Base-by-base conservation (phyloP, 352 stramenopile genomes). In the Pythium chondricola region DNA sequence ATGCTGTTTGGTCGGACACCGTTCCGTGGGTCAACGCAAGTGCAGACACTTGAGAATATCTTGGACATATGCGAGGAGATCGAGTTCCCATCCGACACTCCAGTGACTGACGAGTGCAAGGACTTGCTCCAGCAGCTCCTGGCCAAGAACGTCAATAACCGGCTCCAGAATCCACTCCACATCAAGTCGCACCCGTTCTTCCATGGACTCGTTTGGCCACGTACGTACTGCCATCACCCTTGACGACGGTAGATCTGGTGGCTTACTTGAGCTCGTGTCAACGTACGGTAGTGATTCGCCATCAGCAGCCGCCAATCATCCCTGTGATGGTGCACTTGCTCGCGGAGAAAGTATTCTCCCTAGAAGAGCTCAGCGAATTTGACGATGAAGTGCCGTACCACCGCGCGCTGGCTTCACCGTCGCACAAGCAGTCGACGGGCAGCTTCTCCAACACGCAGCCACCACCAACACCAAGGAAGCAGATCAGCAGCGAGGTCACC, bases 171-270 rank as follows among this genome's bases (percentile, higher is more conserved):
- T 40, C 82, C 89, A 60, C 66, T 83, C 24, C 69, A 96, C 24
- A 96, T 98, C 50, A 92, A 96, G 71, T 69, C 70, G 25, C 93
- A 98, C 65, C 75, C 85, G 33, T 98, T 88, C 68, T 98, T 97
- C 63, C 65, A 65, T 41, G 69, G 77, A 7, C 50, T 93, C n/a
- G 74, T 95, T 40, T 97, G 85, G 84, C 80, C 95, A 50, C 56
- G 74, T 63, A 82, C 86, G 52, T 58, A 13, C 11, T 33, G 29
- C 7, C 13, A 13, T 8, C 29, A n/a, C n/a, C n/a, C n/a, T n/a
- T n/a, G n/a, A n/a, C n/a, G n/a, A n/a, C n/a, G n/a, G n/a, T n/a
- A 33, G 24, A 54, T 37, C 30, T 24, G 5, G 8, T 44, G 38
- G 16, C 21, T 14, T 6, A 25, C 38, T 31, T 4, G 22, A 31